Evolutionary conservation across 2,329 filamentous ascomycete species (phyloP).

Genomic region (Fusarium stilboides): DNA sequence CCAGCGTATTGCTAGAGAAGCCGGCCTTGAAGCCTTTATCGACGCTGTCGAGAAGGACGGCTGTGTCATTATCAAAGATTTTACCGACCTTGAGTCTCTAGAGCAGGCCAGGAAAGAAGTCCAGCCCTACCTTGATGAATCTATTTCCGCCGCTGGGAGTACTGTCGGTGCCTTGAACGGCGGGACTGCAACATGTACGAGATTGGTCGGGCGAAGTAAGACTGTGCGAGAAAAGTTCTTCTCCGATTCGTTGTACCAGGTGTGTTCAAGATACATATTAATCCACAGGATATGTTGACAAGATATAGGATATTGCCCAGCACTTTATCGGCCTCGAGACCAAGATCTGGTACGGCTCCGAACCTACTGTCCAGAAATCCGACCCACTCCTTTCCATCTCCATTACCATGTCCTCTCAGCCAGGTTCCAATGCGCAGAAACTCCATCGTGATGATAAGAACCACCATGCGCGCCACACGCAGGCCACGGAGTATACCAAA

Average conservation of each 20-base stretch:
- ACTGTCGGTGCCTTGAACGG: constrained; percentile 49
- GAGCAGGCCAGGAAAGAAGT: constrained; percentile 25
- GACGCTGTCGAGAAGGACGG: constrained; percentile 30
- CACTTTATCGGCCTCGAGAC: constrained; percentile 56
- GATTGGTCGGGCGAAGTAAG: constrained; percentile 53
- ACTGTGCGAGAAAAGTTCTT: constrained; percentile 57
- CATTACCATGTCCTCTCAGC: constrained; percentile 56
- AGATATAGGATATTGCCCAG: constrained; percentile 36
- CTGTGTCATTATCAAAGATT: constrained; percentile 34
- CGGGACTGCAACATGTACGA: constrained; percentile 55
- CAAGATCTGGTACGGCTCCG: constrained; percentile 53
- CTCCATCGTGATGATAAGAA: constrained; percentile 59
- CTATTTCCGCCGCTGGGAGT: constrained; percentile 34
- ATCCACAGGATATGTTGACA: not conserved
- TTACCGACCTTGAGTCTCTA: constrained; percentile 23
- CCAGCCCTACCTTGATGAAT: constrained; percentile 35
- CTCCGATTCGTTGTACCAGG: constrained; percentile 23
- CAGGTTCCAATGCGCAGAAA: constrained; percentile 52
- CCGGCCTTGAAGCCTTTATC: constrained; percentile 28
- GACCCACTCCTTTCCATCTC: constrained; percentile 56
- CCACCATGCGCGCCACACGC: constrained; percentile 54
- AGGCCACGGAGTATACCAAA: constrained; percentile 23
- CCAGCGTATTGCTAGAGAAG: constrained; percentile 26
- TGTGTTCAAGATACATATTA: constrained; percentile 23
- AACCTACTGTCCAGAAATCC: constrained; percentile 51